Percentiles rank a stretch among this genome's conserved stretches.
Evolutionary conservation across 208 protist species (phyloP).

Genomic region (Herpetomonas muscarum): DNA sequence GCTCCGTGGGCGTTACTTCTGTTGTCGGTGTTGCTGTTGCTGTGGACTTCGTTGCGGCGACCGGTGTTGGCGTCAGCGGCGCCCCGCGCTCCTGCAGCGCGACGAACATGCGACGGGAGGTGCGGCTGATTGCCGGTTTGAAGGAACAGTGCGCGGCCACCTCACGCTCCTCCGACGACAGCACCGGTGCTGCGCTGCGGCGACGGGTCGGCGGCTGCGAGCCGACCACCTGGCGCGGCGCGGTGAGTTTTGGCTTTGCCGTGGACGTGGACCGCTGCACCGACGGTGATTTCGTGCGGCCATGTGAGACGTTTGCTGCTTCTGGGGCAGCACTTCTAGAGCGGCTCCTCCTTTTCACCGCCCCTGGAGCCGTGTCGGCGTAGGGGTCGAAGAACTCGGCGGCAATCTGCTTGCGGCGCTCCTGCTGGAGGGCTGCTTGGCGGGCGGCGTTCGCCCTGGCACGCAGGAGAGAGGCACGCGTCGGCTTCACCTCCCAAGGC

Average conservation of each 20-base stretch:
- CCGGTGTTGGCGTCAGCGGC: too few relatives aligned
- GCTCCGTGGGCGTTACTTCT: too few relatives aligned
- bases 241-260: neutral
- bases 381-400: neutral
- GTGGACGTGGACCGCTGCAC: slow-evolving; percentile 20
- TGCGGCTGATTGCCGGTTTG: slow-evolving; percentile 22
- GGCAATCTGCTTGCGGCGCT: neutral
- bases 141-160: slow-evolving; percentile 22
- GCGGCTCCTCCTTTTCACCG: too few relatives aligned
- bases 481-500: neutral
- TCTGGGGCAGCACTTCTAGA: neutral
- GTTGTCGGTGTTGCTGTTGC: neutral
- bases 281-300: too few relatives aligned
- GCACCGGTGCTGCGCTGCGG: too few relatives aligned
- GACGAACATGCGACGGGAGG: slow-evolving; percentile 5
- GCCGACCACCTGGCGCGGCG: too few relatives aligned
- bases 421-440: neutral
- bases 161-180: slow-evolving; percentile 7
- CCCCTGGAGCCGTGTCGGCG: too few relatives aligned
- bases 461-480: neutral
- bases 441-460: neutral
- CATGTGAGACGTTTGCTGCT: neutral
- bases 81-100: neutral
- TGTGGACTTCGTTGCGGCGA: neutral
- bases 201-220: too few relatives aligned